Evolutionary conservation across 2,329 filamentous ascomycete genomes (phyloP).

Genomic region (Biscogniauxia marginata): DNA sequence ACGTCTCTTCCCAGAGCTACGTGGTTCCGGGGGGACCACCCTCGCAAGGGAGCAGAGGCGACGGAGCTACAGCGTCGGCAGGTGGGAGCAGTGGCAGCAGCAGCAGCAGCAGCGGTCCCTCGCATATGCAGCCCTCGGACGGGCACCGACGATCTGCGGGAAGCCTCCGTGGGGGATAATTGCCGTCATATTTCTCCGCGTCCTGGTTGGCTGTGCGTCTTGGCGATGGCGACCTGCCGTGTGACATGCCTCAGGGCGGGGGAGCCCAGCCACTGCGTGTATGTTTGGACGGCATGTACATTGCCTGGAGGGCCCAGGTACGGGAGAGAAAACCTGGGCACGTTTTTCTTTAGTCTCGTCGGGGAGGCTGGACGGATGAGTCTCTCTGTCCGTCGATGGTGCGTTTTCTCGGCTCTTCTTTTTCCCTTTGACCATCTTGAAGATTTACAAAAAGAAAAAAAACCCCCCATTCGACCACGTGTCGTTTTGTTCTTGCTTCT

Average conservation of each 20-base stretch:
- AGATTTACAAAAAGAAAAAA: background rate
- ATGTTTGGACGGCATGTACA: constrained; percentile 8
- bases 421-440: background rate
- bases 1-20: constrained; percentile 22
- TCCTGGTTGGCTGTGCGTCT: constrained; percentile 22
- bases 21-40: constrained; percentile 14
- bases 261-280: constrained; percentile 13
- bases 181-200: constrained; percentile 14
- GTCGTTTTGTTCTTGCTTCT: background rate
- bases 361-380: no score
- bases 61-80: constrained; percentile 10
- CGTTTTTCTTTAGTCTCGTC: no score
- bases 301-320: background rate
- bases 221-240: constrained; percentile 25
- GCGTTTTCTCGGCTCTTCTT: background rate
- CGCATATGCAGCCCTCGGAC: constrained; percentile 25
- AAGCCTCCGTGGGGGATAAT: constrained; percentile 32
- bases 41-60: constrained; percentile 15
- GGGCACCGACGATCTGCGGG: constrained; percentile 32
- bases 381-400: background rate
- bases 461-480: background rate
- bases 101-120: constrained; percentile 21
- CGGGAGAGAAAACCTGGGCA: background rate
- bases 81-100: constrained; percentile 9
- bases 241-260: constrained; percentile 18